These are phyloP conservation scores for Deinandra increscens DNA, from an alignment of 129 eudicot species.

Conservation along the genomic window DNA sequence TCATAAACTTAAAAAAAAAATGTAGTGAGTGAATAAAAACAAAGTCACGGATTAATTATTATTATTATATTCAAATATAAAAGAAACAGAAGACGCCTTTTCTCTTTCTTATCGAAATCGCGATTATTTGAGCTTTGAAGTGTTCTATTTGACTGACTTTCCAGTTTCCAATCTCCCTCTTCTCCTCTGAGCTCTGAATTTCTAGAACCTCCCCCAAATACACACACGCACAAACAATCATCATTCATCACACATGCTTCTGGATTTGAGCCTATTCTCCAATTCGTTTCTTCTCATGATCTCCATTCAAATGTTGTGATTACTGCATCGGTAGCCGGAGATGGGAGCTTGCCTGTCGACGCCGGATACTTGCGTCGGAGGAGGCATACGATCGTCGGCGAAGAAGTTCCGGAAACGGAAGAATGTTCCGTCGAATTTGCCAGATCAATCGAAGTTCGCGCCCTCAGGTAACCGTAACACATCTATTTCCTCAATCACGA, in stretches of 20 bases:
- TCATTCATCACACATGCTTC: conserved; percentile 23
- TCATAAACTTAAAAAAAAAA: no score
- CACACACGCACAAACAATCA: neutral
- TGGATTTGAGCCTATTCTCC: conserved; percentile 7
- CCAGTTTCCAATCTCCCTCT: conserved; percentile 10
- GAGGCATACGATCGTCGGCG: conserved; percentile 26
- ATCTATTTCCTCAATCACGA: conserved; percentile 29
- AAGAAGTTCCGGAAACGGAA: conserved; percentile 40
- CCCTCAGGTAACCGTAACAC: conserved; percentile 59
- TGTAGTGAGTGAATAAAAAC: no score
- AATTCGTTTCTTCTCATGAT: neutral
- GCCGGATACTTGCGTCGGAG: conserved; percentile 54
- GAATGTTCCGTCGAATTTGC: conserved; percentile 38
- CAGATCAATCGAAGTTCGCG: conserved; percentile 42
- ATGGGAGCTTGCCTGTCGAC: conserved; percentile 85
- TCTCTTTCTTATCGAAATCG: conserved; percentile 19
- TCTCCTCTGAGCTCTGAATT: conserved; percentile 5
- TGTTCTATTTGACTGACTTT: conserved; percentile 27
- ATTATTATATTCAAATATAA: neutral
- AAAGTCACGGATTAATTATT: no score
- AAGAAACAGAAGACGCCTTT: neutral
- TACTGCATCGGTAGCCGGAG: conserved; percentile 16
- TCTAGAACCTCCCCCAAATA: conserved; percentile 12
- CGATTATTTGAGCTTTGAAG: neutral
- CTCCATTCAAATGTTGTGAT: conserved; percentile 22